Percentiles rank a stretch among this genome's conserved stretches.
Evolutionary conservation across 2,329 filamentous ascomycete species (phyloP).

Genomic region (Bipolaris gigantea): DNA sequence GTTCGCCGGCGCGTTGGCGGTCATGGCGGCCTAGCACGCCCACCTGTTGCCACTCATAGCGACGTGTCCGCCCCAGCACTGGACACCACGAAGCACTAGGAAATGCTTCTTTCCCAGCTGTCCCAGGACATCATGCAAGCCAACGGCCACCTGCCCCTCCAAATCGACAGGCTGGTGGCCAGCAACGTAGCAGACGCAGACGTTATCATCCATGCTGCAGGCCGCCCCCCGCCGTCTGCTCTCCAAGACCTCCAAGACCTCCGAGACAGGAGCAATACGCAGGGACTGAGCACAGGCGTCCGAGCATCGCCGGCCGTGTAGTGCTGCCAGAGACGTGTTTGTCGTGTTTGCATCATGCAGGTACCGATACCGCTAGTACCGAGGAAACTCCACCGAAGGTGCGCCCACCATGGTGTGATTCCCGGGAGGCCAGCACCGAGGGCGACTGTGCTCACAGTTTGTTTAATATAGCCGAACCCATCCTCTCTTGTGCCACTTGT

Average conservation of each 20-base stretch:
- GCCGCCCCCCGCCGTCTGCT: not conserved
- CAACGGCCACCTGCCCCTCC: not conserved
- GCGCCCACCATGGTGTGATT: slow-evolving; percentile 40
- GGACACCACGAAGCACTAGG: not conserved
- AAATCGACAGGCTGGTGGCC: not conserved
- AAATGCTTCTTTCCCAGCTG: not conserved
- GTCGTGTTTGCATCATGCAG: slow-evolving; percentile 20
- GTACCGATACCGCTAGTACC: slow-evolving; percentile 18
- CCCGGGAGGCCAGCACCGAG: slow-evolving; percentile 12
- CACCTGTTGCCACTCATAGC: slow-evolving; percentile 1
- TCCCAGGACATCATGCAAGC: not conserved
- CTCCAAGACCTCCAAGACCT: too few relatives aligned
- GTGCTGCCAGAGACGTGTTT: slow-evolving; percentile 11
- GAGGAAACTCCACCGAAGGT: slow-evolving; percentile 21
- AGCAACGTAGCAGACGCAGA: not conserved
- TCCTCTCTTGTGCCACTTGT: slow-evolving; percentile 5
- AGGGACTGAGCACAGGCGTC: not conserved
- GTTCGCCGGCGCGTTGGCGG: slow-evolving; percentile 8
- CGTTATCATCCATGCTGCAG: not conserved
- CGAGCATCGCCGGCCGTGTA: not conserved
- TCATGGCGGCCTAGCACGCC: not conserved
- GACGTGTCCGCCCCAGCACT: not conserved
- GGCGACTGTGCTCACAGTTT: slow-evolving; percentile 3
- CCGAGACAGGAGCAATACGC: not conserved
- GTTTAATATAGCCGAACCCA: slow-evolving; percentile 12